These are phyloP conservation scores for Sporothrix dimorphospora DNA, from an alignment of 2,329 filamentous ascomycete genomes.

Conservation along the genomic window DNA sequence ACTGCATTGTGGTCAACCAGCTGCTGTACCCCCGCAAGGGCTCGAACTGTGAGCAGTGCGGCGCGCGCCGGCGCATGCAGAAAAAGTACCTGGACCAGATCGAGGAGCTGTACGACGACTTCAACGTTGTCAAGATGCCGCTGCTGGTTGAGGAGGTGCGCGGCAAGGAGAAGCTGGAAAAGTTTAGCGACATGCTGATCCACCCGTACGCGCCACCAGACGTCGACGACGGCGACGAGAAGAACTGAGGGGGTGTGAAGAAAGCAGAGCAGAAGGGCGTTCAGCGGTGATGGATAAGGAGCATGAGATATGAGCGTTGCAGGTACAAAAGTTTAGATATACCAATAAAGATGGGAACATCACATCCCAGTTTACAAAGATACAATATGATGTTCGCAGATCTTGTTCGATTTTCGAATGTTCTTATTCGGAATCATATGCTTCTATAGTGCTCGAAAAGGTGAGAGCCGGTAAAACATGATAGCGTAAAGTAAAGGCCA, in stretches of 20 bases:
- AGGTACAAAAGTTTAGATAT: slow-evolving; percentile 6
- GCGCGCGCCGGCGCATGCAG: slow-evolving; percentile 94
- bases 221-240: slow-evolving; percentile 25
- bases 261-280: background rate
- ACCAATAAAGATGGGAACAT: background rate
- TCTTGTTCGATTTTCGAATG: background rate
- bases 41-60: slow-evolving; percentile 92
- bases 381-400: background rate
- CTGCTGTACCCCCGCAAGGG: slow-evolving; percentile 86
- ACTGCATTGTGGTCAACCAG: slow-evolving; percentile 98
- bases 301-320: slow-evolving; percentile 12
- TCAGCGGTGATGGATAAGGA: too few relatives aligned
- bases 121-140: slow-evolving; percentile 99
- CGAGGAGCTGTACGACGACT: slow-evolving; percentile 97
- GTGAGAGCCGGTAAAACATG: background rate
- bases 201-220: slow-evolving; percentile 71
- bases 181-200: slow-evolving; percentile 84
- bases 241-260: background rate
- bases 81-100: slow-evolving; percentile 99
- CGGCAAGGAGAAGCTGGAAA: slow-evolving; percentile 91
- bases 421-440: background rate
- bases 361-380: background rate
- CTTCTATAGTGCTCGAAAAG: background rate
- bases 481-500: background rate
- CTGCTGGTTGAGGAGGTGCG: slow-evolving; percentile 92